phyloP scores from a whole-genome alignment of 179 eudicot species.

The Gypsophila paniculata region DNA sequence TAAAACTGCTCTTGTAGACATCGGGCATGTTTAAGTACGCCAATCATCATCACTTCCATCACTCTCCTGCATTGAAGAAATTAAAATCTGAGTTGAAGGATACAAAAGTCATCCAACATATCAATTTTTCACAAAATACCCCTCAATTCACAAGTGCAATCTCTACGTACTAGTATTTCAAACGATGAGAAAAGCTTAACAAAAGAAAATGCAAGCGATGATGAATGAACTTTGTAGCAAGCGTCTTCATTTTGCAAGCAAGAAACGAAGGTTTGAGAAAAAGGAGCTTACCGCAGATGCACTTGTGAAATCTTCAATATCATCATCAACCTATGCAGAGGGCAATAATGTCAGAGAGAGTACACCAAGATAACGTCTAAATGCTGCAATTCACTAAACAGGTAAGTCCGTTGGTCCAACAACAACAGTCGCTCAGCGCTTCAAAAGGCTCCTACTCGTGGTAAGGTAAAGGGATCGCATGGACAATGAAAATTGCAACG shows the following conservation, averaged over 20 bases:
- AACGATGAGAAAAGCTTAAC: no score
- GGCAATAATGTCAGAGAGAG: background rate
- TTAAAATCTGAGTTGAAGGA: background rate
- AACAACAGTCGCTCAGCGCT: no score
- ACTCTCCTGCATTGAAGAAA: constrained; percentile 8
- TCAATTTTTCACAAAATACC: background rate
- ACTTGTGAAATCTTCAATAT: constrained; percentile 69
- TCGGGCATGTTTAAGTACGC: constrained; percentile 28
- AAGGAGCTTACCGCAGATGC: constrained; percentile 43
- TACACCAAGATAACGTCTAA: constrained; percentile 1
- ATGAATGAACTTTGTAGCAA: background rate
- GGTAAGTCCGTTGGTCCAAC: background rate
- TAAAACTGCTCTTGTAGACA: background rate
- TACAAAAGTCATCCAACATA: background rate
- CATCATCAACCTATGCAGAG: constrained; percentile 48
- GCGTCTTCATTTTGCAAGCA: background rate
- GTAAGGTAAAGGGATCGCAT: background rate
- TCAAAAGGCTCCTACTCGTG: no score
- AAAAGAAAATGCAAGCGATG: background rate
- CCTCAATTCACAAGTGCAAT: background rate
- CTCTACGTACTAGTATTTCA: background rate
- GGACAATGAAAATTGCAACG: background rate
- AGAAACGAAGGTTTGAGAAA: background rate
- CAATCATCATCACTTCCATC: constrained; percentile 50
- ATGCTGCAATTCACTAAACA: background rate